phyloP scores from a whole-genome alignment of 352 stramenopile genomes.

The Blastocystis sp. region DNA sequence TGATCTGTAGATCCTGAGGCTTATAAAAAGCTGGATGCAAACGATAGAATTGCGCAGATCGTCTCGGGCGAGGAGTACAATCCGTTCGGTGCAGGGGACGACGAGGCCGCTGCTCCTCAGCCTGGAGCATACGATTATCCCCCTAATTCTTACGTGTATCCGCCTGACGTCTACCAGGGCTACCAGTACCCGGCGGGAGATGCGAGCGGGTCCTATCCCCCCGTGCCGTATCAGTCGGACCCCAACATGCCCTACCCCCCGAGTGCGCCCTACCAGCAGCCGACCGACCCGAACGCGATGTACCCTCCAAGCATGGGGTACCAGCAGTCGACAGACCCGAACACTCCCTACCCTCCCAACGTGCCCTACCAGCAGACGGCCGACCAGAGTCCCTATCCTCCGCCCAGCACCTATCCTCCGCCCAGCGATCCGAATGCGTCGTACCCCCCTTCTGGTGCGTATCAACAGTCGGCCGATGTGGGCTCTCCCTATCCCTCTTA shows the following conservation, averaged over 20 bases:
- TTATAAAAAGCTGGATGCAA: neutral
- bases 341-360: neutral
- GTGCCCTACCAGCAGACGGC: neutral
- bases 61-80: conserved; percentile 13
- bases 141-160: neutral
- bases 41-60: neutral
- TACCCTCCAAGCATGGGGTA: neutral
- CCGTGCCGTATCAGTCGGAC: neutral
- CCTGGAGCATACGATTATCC: neutral
- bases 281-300: neutral
- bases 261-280: neutral
- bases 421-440: neutral
- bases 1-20: neutral
- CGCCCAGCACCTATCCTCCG: neutral
- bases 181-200: neutral
- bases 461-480: neutral
- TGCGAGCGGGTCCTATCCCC: neutral
- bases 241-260: neutral
- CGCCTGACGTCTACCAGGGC: neutral
- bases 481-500: neutral
- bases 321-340: neutral
- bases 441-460: neutral
- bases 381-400: neutral
- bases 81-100: neutral
- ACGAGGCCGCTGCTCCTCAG: neutral